Base-by-base conservation (phyloP, 1,139 yeast species). In the Kurtzmaniella quercitrusa region DNA sequence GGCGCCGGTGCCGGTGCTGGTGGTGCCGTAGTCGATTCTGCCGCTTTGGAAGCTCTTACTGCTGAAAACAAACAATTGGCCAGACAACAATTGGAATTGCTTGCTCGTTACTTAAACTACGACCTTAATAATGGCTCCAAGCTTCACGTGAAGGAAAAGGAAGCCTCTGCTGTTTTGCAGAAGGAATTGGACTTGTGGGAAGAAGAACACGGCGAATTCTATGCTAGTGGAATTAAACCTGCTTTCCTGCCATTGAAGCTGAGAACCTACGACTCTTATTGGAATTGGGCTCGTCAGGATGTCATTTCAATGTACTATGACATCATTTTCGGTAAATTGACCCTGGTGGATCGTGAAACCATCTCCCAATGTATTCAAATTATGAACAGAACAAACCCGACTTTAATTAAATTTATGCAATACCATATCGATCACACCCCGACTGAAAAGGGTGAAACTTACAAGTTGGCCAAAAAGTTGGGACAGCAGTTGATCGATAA, bases 201-300 rank as follows among this genome's bases (percentile, higher is more conserved):
- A 56, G 83, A 83, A 50, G 98, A 93, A 70, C 93, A 93, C 60
- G 98, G 98, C 53, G 98, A 93, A 60, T 84, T 84, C 62, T 93
- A 91, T 63, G 93, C 97, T 42, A 78, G 82, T 47, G 98, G 98
- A 62, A 85, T 93, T 57, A 76, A 82, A 54, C 96, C 98, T 41
- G 82, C 85, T 9, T 93, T 93, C 72, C 87, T 96, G 37, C 77
- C 94, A 50, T 79, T 86, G 70, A 93, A 93, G 73, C 95, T 98
- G 34, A 87, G 98, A 74, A 82, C 86, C 44, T 93, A 93, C 66
- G 98, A 93, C 68, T 90, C 98, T 23, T 90, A 91, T 68, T 93
- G 98, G 98, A 94, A 94, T 69, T 93, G 98, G 98, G 97, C 98
- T 39, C 87, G 97, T 70, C 98, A 93, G 73, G 96, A 94, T 65